Base-by-base conservation (phyloP, 2,329 filamentous ascomycete species). In the Parafenestella ontariensis region DNA sequence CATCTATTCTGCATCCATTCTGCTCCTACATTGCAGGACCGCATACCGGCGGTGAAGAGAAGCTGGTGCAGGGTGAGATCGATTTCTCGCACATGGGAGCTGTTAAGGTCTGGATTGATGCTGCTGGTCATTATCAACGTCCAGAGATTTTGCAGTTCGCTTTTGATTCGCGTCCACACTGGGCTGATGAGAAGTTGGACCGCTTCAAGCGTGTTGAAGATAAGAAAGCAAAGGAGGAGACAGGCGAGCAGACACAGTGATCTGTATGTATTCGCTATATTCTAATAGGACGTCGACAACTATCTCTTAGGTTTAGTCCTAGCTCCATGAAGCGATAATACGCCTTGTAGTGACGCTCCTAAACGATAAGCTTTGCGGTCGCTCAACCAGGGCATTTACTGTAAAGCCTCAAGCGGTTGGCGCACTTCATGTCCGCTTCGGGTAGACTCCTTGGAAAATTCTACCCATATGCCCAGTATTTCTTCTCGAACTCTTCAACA, bases 41-140 rank as follows among this genome's bases (percentile, higher is more conserved):
- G 40, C 69, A 73, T 50, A 71, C 64, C 5, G 74, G 73, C 2
- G 59, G 54, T 1, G 68, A 71, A 34, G 73, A 76, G 46, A 72
- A 69, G 54, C 49, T 76, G 1, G 64, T 76, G 5, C 60, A 66
- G 28, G 74, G 67, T 9, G 73, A 76, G 29, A 55, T 76, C n/a
- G 71, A 76, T 60, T 66, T 76, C 10, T 62, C 61, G 10, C 62
- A 71, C 13, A 40, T 76, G 44, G 68, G 61, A 8, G 42, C 53
- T 20, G 73, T 76, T 3, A 76, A 76, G 54, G 73, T 76, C 2
- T 76, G 71, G 71, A 66, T 76, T 34, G 73, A 77, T 62, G 67
- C 64, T n/a, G 64, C 62, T 3, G 73, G 74, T 2, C 72, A 77
- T 44, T 77, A 76, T 46, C 61, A 70, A 40, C 61, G 73, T 8